phyloP scores from a whole-genome alignment of 2,329 filamentous ascomycete species.

The Penicillium sp. region DNA sequence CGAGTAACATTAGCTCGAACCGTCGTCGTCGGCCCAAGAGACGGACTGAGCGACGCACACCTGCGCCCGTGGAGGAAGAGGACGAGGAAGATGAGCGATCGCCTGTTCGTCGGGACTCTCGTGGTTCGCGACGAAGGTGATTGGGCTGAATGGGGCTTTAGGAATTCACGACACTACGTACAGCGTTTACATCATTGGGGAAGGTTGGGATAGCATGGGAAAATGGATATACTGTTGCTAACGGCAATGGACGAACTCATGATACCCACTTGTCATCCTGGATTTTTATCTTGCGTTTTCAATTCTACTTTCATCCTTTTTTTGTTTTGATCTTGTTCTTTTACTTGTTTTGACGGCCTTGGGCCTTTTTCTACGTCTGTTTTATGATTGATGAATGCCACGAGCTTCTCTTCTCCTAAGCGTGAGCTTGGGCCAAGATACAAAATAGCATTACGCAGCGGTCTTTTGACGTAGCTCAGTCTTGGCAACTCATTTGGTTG shows the following conservation, averaged over 20 bases:
- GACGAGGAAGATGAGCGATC: conserved; percentile 42
- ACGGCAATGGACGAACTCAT: conserved; percentile 3
- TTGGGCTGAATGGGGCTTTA: background rate
- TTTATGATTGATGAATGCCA: conserved; percentile 14
- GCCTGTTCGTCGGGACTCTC: conserved; percentile 28
- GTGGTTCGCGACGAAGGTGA: conserved; percentile 28
- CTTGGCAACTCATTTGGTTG: too few relatives aligned
- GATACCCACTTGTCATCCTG: conserved; percentile 8
- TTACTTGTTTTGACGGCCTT: background rate
- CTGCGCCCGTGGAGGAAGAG: conserved; percentile 50
- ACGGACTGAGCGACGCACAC: conserved; percentile 51
- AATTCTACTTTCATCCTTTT: background rate
- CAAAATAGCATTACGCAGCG: conserved; percentile 1
- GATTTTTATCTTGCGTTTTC: background rate
- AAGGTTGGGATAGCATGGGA: conserved; percentile 5
- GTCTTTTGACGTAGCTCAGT: too few relatives aligned
- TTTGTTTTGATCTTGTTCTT: background rate
- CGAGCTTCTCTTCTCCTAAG: conserved; percentile 1
- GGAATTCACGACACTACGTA: background rate
- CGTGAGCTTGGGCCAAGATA: conserved; percentile 4
- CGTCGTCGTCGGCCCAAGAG: conserved; percentile 48
- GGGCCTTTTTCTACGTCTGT: background rate
- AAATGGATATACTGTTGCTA: conserved; percentile 9
- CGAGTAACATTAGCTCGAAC: conserved; percentile 52
- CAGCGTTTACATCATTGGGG: background rate